A percentile compares a stretch with the other conserved stretches of the same genome.
These are phyloP conservation scores for Colletotrichum eleusines DNA, from an alignment of 2,329 filamentous ascomycete genomes.

Conservation along the genomic window DNA sequence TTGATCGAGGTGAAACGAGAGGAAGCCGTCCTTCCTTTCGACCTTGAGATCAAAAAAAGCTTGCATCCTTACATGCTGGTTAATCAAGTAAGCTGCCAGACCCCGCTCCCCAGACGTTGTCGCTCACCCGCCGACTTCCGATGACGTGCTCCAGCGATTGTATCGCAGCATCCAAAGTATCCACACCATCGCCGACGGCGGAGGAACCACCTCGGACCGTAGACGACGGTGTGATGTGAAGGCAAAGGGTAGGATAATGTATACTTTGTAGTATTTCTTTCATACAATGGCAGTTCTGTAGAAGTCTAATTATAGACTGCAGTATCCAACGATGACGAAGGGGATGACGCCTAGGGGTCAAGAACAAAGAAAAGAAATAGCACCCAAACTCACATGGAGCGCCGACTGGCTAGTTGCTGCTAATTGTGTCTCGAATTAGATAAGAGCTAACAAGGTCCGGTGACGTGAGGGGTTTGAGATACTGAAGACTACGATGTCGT, in stretches of 20 bases:
- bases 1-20: neutral
- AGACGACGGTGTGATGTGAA: no score
- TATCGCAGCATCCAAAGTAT: constrained; percentile 13
- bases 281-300: neutral
- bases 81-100: no score
- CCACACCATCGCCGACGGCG: constrained; percentile 6
- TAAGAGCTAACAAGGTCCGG: no score
- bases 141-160: constrained; percentile 32
- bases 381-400: no score
- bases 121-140: constrained; percentile 21
- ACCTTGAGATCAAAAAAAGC: neutral
- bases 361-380: neutral
- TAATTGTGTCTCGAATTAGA: no score
- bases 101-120: neutral
- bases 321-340: neutral
- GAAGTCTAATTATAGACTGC: neutral
- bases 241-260: neutral
- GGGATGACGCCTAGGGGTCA: neutral
- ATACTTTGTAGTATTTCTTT: neutral
- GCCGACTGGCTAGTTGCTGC: no score
- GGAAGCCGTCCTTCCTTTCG: neutral
- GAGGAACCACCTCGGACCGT: neutral
- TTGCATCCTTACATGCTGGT: neutral
- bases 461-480: no score
- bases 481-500: no score